Conservation (phyloP, 192 early-diverging fungal species). For the Allomyces arbusculus region DNA sequence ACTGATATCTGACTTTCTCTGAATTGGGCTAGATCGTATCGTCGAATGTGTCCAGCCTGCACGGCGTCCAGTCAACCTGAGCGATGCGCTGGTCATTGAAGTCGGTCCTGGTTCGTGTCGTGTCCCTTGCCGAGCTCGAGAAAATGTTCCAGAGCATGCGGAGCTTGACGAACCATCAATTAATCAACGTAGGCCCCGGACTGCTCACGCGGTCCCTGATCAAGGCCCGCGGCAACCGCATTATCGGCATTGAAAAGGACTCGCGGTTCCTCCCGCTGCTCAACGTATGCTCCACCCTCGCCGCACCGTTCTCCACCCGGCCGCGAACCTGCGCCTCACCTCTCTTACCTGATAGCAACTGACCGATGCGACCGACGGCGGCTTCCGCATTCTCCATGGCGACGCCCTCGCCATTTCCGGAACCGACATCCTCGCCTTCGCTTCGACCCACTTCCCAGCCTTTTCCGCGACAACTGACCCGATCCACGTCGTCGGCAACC, state of each 20-base stretch:
- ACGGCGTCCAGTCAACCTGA: conserved; percentile 14
- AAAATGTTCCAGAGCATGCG: not conserved
- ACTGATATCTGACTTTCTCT: not conserved
- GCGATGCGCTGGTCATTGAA: conserved; percentile 43
- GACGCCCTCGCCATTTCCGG: conserved; percentile 45
- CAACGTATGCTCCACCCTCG: conserved; percentile 11
- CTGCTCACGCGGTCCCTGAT: conserved; percentile 56
- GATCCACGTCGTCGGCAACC: conserved; percentile 52
- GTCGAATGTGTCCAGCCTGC: conserved; percentile 22
- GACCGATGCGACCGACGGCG: conserved; percentile 35
- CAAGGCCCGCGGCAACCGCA: conserved; percentile 32
- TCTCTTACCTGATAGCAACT: conserved; percentile 26
- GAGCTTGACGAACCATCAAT: not conserved
- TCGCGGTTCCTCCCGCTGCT: conserved; percentile 43
- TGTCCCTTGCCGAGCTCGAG: not conserved
- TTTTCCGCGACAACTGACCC: conserved; percentile 9
- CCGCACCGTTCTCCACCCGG: not conserved
- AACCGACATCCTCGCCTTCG: conserved; percentile 20
- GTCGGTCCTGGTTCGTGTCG: conserved; percentile 39
- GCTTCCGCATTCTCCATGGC: conserved; percentile 33
- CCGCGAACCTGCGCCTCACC: not conserved
- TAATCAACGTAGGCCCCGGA: conserved; percentile 30
- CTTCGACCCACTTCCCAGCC: not conserved
- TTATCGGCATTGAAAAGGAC: conserved; percentile 58
- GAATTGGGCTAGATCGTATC: conserved; percentile 32